A percentile compares a stretch with the other conserved stretches of the same genome.
Conservation (phyloP, 2,329 filamentous ascomycete genomes). For the Dothistroma pini region DNA sequence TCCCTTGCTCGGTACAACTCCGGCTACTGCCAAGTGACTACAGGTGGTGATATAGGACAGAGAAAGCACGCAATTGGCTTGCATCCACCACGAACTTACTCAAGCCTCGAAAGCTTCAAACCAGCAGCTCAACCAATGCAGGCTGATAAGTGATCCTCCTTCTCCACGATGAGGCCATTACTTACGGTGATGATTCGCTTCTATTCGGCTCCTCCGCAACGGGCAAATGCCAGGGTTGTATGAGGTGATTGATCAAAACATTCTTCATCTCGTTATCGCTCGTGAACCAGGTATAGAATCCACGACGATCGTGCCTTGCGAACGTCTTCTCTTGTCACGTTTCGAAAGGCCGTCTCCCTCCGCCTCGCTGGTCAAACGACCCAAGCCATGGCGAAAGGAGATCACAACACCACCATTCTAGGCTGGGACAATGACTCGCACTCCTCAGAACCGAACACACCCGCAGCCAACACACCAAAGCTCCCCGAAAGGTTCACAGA, state of each 20-base stretch:
- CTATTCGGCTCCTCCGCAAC: neutral
- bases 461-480: constrained; percentile 10
- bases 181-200: neutral
- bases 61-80: constrained; percentile 18
- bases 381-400: constrained; percentile 13
- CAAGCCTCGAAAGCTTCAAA: constrained; percentile 1
- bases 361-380: neutral
- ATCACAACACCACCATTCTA: neutral
- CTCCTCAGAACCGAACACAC: neutral
- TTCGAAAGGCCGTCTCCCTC: neutral
- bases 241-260: neutral
- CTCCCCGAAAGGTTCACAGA: constrained; percentile 15
- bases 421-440: neutral
- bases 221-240: neutral
- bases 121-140: neutral
- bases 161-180: neutral
- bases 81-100: neutral
- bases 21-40: constrained; percentile 1
- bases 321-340: neutral
- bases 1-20: neutral
- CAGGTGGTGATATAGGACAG: constrained; percentile 11
- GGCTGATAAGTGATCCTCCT: neutral
- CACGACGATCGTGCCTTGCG: neutral
- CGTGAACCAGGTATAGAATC: neutral
- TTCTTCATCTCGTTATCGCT: neutral